These are phyloP conservation scores for Trichosporon sp. DNA, from an alignment of 1,284 basidiomycete species.

Conservation along the genomic window DNA sequence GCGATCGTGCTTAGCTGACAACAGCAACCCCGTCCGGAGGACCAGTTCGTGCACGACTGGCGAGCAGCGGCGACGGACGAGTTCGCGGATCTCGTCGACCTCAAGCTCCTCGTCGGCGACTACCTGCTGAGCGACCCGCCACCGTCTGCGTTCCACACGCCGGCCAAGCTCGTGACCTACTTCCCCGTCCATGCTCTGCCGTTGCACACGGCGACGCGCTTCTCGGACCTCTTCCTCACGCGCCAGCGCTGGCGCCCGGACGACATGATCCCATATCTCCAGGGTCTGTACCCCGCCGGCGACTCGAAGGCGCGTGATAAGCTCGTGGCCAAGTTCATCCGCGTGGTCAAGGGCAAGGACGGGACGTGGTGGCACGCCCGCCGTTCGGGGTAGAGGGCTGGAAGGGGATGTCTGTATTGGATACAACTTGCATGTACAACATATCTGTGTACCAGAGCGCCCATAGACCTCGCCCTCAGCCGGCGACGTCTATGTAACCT, in stretches of 20 bases:
- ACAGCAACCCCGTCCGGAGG: slow-evolving; percentile 40
- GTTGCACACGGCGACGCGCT: slow-evolving; percentile 66
- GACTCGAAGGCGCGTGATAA: slow-evolving; percentile 77
- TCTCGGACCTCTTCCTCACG: slow-evolving; percentile 75
- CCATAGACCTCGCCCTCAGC: not conserved
- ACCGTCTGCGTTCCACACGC: slow-evolving; percentile 21
- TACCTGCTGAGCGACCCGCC: slow-evolving; percentile 53
- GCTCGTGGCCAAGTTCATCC: slow-evolving; percentile 74
- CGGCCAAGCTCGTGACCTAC: slow-evolving; percentile 54
- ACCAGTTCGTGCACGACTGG: slow-evolving; percentile 64
- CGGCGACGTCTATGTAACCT: too few species aligned
- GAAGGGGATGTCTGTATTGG: not conserved
- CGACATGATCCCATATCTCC: slow-evolving; percentile 74
- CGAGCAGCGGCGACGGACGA: slow-evolving; percentile 65
- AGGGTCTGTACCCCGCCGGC: slow-evolving; percentile 67
- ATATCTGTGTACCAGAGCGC: not conserved
- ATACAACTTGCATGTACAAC: slow-evolving; percentile 3
- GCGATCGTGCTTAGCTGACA: slow-evolving; percentile 55
- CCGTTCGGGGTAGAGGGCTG: slow-evolving; percentile 25
- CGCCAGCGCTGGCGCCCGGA: slow-evolving; percentile 68
- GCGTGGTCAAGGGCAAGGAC: slow-evolving; percentile 68
- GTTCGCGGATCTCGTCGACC: slow-evolving; percentile 59
- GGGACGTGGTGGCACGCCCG: slow-evolving; percentile 46
- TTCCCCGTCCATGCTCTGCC: slow-evolving; percentile 71
- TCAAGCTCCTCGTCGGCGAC: slow-evolving; percentile 62